These are phyloP conservation scores for Cinnamomum chago DNA, from an alignment of 164 flowering plant species.

Conservation along the genomic window DNA sequence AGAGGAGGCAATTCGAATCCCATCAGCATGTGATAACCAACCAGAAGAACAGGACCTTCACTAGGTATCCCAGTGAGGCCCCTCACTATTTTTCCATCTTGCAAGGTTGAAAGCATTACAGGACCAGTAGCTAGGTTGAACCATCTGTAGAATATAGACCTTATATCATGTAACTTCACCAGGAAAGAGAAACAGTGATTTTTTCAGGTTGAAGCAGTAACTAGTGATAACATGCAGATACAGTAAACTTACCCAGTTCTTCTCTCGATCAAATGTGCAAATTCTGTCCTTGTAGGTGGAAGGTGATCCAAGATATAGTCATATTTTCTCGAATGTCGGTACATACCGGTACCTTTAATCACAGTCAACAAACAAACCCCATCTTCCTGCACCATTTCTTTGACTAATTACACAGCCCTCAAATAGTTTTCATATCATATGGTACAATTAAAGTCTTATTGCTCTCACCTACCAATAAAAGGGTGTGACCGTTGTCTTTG, in stretches of 20 bases:
- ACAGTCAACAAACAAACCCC: slow-evolving; percentile 65
- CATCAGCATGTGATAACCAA: slow-evolving; percentile 91
- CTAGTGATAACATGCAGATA: not conserved
- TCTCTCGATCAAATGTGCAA: slow-evolving; percentile 27
- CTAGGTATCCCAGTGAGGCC: slow-evolving; percentile 82
- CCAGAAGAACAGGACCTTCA: slow-evolving; percentile 84
- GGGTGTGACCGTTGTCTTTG: slow-evolving; percentile 67
- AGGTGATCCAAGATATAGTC: slow-evolving; percentile 61
- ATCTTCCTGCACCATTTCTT: slow-evolving; percentile 68
- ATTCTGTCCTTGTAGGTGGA: slow-evolving; percentile 72
- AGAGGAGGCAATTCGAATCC: slow-evolving; percentile 67
- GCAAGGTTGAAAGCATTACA: slow-evolving; percentile 70
- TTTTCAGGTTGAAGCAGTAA: not conserved
- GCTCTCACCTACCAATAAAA: slow-evolving; percentile 5
- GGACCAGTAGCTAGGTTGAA: slow-evolving; percentile 41
- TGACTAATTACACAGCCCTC: not conserved
- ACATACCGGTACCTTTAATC: slow-evolving; percentile 63
- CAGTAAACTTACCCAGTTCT: slow-evolving; percentile 39
- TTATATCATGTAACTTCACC: not conserved
- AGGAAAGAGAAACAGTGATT: not conserved
- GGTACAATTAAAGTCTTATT: not conserved
- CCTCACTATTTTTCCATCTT: slow-evolving; percentile 75
- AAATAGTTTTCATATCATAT: not conserved
- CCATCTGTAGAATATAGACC: slow-evolving; percentile 35
- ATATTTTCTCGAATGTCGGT: slow-evolving; percentile 59